These are phyloP conservation scores for Eucalyptus regnans DNA, from an alignment of 345 rosid genomes.

Conservation along the genomic window DNA sequence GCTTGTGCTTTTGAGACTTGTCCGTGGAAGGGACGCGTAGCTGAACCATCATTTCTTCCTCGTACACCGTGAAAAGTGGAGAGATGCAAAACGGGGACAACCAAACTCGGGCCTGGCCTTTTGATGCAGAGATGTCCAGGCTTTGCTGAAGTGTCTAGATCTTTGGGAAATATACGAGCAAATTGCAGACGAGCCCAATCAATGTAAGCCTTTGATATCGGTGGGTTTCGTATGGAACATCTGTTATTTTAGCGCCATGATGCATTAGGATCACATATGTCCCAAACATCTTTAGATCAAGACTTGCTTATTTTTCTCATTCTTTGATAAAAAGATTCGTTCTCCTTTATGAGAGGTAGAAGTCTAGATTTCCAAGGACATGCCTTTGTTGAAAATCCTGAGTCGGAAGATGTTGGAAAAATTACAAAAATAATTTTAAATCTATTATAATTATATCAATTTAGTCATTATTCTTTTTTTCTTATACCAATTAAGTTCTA, in stretches of 20 bases:
- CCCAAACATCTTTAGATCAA: not conserved
- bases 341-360: not conserved
- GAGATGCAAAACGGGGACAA: not conserved
- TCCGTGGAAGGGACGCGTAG: not conserved
- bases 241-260: not conserved
- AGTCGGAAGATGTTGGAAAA: not conserved
- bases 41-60: not conserved
- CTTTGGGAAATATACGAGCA: not conserved
- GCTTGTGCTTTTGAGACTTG: not conserved
- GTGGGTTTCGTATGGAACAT: not conserved
- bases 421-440: no score
- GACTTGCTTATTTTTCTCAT: not conserved
- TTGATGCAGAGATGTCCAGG: not conserved
- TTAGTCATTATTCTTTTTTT: no score
- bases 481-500: no score
- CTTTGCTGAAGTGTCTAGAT: not conserved
- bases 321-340: not conserved
- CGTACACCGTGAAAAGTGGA: accelerated
- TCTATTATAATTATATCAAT: accelerated
- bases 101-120: not conserved
- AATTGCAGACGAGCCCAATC: not conserved
- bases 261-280: not conserved
- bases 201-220: not conserved
- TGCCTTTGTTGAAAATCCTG: not conserved
- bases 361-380: not conserved